Conservation (phyloP, 2,329 filamentous ascomycete species). For the Xylaria sp. region DNA sequence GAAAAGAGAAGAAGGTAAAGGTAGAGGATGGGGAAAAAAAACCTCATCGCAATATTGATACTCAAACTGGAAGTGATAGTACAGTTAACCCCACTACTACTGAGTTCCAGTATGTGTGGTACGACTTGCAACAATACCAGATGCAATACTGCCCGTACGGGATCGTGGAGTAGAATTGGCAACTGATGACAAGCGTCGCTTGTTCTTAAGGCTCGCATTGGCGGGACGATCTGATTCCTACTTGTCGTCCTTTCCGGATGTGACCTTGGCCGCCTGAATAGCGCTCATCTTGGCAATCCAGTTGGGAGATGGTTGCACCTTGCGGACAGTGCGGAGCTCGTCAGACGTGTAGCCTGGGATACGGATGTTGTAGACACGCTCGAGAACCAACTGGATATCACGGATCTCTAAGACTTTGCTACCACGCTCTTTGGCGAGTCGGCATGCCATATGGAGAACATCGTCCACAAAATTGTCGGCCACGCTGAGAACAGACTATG, state of each 20-base stretch:
- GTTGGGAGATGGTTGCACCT: slow-evolving; percentile 84
- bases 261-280: slow-evolving; percentile 91
- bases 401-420: slow-evolving; percentile 90
- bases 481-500: slow-evolving; percentile 82
- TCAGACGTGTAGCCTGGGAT: slow-evolving; percentile 95
- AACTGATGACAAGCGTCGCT: slow-evolving; percentile 18
- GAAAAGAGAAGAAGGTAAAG: neutral
- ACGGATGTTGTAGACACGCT: slow-evolving; percentile 88
- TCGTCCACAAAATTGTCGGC: slow-evolving; percentile 96
- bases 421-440: slow-evolving; percentile 90
- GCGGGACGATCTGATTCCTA: slow-evolving; percentile 43
- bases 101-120: neutral
- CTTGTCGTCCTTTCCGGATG: slow-evolving; percentile 67
- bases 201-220: slow-evolving; percentile 18
- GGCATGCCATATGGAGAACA: slow-evolving; percentile 86
- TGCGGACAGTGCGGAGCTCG: slow-evolving; percentile 92
- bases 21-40: neutral
- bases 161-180: slow-evolving; percentile 1
- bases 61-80: neutral
- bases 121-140: neutral
- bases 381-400: slow-evolving; percentile 83
- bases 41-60: slow-evolving; percentile 4
- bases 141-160: neutral
- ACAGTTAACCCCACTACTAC: neutral
- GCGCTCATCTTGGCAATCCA: slow-evolving; percentile 99